phyloP scores from a whole-genome alignment of 345 rosid species.

The Arabidopsis suecica region DNA sequence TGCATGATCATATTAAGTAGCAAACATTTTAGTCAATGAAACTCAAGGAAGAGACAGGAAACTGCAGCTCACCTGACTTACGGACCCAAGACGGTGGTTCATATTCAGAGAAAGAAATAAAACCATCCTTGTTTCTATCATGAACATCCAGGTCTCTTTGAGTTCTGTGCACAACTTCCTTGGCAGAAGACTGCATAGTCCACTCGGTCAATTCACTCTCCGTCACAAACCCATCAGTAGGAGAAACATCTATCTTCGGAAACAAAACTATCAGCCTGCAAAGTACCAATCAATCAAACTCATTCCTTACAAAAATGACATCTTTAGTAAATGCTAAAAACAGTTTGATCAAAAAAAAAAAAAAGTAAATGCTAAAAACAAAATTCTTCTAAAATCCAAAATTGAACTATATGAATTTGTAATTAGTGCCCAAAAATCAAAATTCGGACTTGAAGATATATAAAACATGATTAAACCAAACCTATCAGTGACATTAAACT shows the following conservation, averaged over 20 bases:
- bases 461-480: slow-evolving; percentile 13
- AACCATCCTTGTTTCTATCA: slow-evolving; percentile 86
- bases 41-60: slow-evolving; percentile 4
- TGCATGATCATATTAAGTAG: slow-evolving; percentile 5
- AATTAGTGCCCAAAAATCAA: neutral
- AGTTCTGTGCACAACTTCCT: slow-evolving; percentile 79
- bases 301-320: neutral
- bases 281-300: slow-evolving; percentile 24
- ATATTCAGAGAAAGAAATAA: slow-evolving; percentile 77
- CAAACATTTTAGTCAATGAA: neutral
- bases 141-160: slow-evolving; percentile 90
- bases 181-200: slow-evolving; percentile 73
- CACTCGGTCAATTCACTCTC: slow-evolving; percentile 87
- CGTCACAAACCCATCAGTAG: slow-evolving; percentile 73
- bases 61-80: slow-evolving; percentile 56
- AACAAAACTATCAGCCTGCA: slow-evolving; percentile 73
- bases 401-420: no score
- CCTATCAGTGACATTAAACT: slow-evolving; percentile 90
- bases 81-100: slow-evolving; percentile 93
- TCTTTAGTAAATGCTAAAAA: neutral
- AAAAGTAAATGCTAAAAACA: no score
- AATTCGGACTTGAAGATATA: neutral
- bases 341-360: no score
- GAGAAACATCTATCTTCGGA: slow-evolving; percentile 89
- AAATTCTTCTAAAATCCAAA: no score